Evolutionary conservation across 306 rosid genomes (phyloP).

Genomic region (Mucuna pruriens): DNA sequence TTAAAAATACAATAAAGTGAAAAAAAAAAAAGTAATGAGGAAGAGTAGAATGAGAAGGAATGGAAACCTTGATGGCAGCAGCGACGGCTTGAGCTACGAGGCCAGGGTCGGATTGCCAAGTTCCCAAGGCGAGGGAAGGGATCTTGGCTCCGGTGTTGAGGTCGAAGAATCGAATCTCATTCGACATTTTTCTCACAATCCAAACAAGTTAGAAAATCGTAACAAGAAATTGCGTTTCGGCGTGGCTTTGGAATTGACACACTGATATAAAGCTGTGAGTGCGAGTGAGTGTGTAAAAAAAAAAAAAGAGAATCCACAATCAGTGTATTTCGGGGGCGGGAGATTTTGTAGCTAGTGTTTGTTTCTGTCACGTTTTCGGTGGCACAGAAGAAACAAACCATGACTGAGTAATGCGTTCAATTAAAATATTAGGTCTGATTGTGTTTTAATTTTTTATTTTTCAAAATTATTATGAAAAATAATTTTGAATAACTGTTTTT

Average conservation of each 20-base stretch:
- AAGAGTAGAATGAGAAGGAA: background rate
- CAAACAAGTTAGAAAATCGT: background rate
- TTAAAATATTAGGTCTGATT: too few species aligned
- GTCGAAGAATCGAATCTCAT: slow-evolving; percentile 50
- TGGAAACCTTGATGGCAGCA: slow-evolving; percentile 64
- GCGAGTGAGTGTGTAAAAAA: background rate
- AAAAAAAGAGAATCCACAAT: background rate
- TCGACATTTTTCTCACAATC: slow-evolving; percentile 35
- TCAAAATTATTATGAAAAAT: too few species aligned
- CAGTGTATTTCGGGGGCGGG: background rate
- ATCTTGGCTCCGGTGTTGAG: slow-evolving; percentile 84
- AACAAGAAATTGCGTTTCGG: background rate
- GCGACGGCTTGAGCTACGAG: slow-evolving; percentile 69
- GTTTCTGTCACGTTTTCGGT: background rate
- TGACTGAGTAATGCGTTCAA: background rate
- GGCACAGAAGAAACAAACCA: background rate
- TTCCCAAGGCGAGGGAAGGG: slow-evolving; percentile 81
- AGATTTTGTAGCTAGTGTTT: background rate
- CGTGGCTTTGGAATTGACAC: background rate
- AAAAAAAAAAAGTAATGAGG: background rate
- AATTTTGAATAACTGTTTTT: too few species aligned
- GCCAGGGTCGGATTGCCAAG: slow-evolving; percentile 83
- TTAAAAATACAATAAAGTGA: too few species aligned
- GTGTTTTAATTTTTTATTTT: too few species aligned
- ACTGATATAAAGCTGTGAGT: too few species aligned